Base-by-base conservation (phyloP, 2,329 filamentous ascomycete species). In the Fusarium pseudocircinatum region DNA sequence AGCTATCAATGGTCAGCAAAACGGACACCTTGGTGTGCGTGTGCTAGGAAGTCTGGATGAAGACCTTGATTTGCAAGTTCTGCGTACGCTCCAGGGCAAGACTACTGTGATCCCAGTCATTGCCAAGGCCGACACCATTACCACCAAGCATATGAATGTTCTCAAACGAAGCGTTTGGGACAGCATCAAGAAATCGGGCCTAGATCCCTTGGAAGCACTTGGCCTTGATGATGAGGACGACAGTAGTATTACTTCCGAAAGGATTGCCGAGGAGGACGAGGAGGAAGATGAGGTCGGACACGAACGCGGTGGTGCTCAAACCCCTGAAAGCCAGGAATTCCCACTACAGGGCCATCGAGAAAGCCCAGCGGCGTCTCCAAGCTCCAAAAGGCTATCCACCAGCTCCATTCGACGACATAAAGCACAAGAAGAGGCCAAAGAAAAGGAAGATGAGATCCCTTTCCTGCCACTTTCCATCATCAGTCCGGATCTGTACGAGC, bases 31-130 rank as follows among this genome's bases (percentile, higher is more conserved):
- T 78, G 68, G 65, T 26, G 78, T 82, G 46, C 87, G 86, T 50
- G 81, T 87, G 37, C 80, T 92, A 50, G 93, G 93, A 34, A 90
- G 91, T 28, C 86, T 98, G 20, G 95, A 98, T 77, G 93, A 97
- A 74, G 93, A 94, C 74, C 88, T 99, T 15, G 96, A 99, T 79
- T 85, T 99, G 30, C 95, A 97, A 79, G 93, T 98, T 64, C 87
- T 99, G 78, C 93, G 93, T 53, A 93, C 93, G 22, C 88, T 99
- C 34, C 92, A 97, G 81, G 93, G 94, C 77, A 98, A 97, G 87
- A 98, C 96, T 0, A 97, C 94, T 0, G 94, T 98, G 67, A 94
- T 99, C 52, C 96, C 96, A 0, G 92, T 99, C 66, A 96, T 99
- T 79, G 93, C 95, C 80, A 99, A 99, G 84, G 96, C 96, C 43